Conservation (phyloP, 2,329 filamentous ascomycete genomes). For the Moelleriella libera region DNA sequence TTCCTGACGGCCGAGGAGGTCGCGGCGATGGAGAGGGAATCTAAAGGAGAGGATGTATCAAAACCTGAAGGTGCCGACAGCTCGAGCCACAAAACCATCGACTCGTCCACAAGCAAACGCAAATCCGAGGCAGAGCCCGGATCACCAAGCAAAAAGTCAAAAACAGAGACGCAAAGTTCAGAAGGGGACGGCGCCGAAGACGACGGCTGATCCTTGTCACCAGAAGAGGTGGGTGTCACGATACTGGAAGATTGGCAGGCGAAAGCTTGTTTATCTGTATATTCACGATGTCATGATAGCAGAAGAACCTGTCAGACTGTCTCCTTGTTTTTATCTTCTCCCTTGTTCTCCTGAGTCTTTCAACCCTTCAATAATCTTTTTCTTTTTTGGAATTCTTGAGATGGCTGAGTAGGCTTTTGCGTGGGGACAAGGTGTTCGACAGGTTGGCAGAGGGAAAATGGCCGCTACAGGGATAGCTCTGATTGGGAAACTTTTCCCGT, state of each 20-base stretch:
- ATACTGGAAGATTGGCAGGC: conserved; percentile 1
- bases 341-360: not conserved
- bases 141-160: conserved; percentile 41
- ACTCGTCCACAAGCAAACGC: conserved; percentile 37
- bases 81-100: conserved; percentile 10
- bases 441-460: not conserved
- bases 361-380: not conserved
- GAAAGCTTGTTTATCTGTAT: conserved; percentile 7
- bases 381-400: not conserved
- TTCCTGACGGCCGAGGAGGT: conserved; percentile 97
- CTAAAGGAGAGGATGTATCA: conserved; percentile 23
- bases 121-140: conserved; percentile 39
- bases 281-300: conserved; percentile 23
- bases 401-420: conserved; percentile 5
- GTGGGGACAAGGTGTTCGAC: conserved; percentile 3
- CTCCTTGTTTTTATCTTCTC: conserved; percentile 3
- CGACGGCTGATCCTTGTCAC: conserved; percentile 3
- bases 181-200: conserved; percentile 26
- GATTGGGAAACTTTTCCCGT: too few species aligned
- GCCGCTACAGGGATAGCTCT: too few species aligned
- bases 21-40: conserved; percentile 64
- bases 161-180: conserved; percentile 29
- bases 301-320: conserved; percentile 7
- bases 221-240: not conserved
- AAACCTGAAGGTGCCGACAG: conserved; percentile 16